A percentile compares a stretch with the other conserved stretches of the same genome.
Conservation (phyloP, 768 basidiomycete species). For the Phanerochaete sordida region DNA sequence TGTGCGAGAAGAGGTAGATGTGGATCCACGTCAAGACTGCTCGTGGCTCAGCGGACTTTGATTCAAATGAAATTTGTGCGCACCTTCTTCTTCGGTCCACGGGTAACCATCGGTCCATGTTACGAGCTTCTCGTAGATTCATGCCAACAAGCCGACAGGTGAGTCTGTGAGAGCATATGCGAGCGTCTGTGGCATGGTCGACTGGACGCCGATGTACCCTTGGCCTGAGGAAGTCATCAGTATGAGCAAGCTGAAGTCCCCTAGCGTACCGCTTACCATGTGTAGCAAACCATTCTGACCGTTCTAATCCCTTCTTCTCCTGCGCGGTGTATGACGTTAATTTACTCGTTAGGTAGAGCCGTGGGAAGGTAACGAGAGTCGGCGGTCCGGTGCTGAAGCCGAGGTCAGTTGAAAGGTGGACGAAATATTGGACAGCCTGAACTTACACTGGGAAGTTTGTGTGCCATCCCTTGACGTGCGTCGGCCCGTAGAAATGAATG, state of each 20-base stretch:
- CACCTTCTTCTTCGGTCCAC: conserved; percentile 60
- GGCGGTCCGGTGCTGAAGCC: conserved; percentile 23
- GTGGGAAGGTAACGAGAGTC: conserved; percentile 19
- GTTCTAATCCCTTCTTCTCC: conserved; percentile 24
- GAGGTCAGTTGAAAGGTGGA: neutral
- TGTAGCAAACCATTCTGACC: conserved; percentile 15
- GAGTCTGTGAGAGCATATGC: conserved; percentile 56
- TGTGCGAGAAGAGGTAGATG: conserved; percentile 33
- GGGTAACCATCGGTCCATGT: conserved; percentile 42
- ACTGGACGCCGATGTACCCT: conserved; percentile 31
- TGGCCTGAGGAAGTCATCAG: conserved; percentile 1
- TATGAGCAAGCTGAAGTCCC: neutral
- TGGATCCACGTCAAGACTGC: conserved; percentile 34
- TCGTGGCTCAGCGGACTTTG: neutral
- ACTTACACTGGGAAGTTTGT: conserved; percentile 42
- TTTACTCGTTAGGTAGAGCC: conserved; percentile 26
- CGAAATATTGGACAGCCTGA: neutral
- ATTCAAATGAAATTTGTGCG: too few species aligned
- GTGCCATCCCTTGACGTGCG: conserved; percentile 49
- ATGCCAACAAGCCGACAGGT: conserved; percentile 42
- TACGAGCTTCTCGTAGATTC: conserved; percentile 34
- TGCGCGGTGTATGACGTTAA: conserved; percentile 25
- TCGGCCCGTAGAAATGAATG: conserved; percentile 34
- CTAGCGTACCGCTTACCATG: conserved; percentile 6
- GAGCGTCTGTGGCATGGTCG: conserved; percentile 29